phyloP scores from a whole-genome alignment of 306 rosid genomes.

The Glycine tomentella region DNA sequence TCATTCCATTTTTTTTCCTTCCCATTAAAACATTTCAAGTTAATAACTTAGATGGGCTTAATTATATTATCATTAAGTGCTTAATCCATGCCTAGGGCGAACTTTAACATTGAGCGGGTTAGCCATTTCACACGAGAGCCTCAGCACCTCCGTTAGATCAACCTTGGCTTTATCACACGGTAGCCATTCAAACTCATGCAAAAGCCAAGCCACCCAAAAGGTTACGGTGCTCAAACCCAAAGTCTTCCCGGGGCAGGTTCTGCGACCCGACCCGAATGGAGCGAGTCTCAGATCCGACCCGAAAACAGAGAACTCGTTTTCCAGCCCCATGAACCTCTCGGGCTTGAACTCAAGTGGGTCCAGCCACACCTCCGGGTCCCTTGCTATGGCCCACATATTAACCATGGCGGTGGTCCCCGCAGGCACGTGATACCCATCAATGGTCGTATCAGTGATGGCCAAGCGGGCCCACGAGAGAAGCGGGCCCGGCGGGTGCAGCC shows the following conservation, averaged over 20 bases:
- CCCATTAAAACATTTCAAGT: too few species aligned
- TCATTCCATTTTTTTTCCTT: too few species aligned
- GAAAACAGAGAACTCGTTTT: slow-evolving; percentile 60
- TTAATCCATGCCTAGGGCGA: slow-evolving; percentile 56
- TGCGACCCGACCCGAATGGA: slow-evolving; percentile 89
- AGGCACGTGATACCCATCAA: slow-evolving; percentile 89
- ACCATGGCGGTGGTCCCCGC: slow-evolving; percentile 88
- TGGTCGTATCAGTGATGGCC: slow-evolving; percentile 68
- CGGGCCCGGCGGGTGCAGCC: slow-evolving; percentile 97
- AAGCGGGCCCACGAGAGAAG: slow-evolving; percentile 96
- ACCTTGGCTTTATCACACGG: slow-evolving; percentile 46
- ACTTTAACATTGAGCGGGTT: slow-evolving; percentile 60
- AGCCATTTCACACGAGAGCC: slow-evolving; percentile 90
- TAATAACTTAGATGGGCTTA: neutral
- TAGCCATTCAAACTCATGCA: slow-evolving; percentile 75
- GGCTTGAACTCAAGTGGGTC: slow-evolving; percentile 74
- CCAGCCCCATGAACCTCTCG: slow-evolving; percentile 55
- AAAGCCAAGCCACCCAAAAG: slow-evolving; percentile 76
- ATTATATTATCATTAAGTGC: neutral
- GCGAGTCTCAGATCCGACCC: slow-evolving; percentile 92
- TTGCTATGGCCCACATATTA: slow-evolving; percentile 87
- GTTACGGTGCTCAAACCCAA: slow-evolving; percentile 67
- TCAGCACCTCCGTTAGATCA: slow-evolving; percentile 72
- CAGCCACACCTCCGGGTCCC: slow-evolving; percentile 76
- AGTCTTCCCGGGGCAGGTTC: slow-evolving; percentile 79